Conservation (phyloP, 2,329 filamentous ascomycete species). For the Rasamsonia emersonii region DNA sequence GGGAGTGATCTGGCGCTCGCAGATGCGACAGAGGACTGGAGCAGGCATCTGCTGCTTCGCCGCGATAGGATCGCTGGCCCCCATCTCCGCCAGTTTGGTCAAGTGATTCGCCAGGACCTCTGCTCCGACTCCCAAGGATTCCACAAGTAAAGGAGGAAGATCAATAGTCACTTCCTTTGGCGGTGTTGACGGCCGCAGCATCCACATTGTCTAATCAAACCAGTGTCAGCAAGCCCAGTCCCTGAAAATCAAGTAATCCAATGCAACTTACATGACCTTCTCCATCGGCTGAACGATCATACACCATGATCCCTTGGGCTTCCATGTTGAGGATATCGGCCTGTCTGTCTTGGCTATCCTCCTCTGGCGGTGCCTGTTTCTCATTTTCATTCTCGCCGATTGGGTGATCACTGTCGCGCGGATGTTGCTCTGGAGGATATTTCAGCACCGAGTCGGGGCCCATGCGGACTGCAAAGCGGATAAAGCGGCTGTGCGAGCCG, state of each 20-base stretch:
- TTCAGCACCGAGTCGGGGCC: conserved; percentile 61
- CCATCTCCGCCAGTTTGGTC: conserved; percentile 76
- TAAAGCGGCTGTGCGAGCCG: conserved; percentile 83
- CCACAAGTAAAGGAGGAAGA: conserved; percentile 77
- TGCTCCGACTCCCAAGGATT: conserved; percentile 87
- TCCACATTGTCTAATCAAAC: conserved; percentile 84
- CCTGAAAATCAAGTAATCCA: neutral
- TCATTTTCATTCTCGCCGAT: conserved; percentile 3
- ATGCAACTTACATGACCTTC: conserved; percentile 72
- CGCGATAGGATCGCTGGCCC: conserved; percentile 63
- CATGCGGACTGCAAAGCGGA: conserved; percentile 67
- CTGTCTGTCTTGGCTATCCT: conserved; percentile 27
- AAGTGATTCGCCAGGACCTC: conserved; percentile 92
- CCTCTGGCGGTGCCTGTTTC: conserved; percentile 9
- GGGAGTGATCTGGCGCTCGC: conserved; percentile 89
- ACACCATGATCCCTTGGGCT: conserved; percentile 97
- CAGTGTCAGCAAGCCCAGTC: conserved; percentile 17
- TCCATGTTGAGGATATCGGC: conserved; percentile 65
- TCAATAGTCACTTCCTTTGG: conserved; percentile 94
- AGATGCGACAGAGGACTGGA: conserved; percentile 89
- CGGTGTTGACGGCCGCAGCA: conserved; percentile 84
- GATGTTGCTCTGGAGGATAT: conserved; percentile 22
- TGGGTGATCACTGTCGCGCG: conserved; percentile 2
- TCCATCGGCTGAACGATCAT: conserved; percentile 74
- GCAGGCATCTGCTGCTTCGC: conserved; percentile 69